Evolutionary conservation across 1,284 basidiomycete genomes (phyloP), one percentile per base, ranked within the genome.

Genomic region (Ceratobasidium sp.): DNA sequence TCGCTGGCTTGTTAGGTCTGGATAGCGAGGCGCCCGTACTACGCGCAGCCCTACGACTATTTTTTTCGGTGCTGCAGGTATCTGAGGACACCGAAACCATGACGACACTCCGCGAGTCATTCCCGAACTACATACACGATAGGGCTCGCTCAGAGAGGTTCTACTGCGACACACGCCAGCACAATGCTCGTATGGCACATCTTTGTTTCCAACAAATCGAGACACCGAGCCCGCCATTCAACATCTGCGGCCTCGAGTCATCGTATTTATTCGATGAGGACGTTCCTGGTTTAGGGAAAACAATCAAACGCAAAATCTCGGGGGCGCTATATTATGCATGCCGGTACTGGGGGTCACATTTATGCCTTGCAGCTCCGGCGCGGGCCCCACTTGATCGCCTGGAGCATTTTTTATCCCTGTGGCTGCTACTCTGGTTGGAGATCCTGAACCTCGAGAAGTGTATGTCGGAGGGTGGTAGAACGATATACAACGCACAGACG

Each of bases 361-460:
- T 63, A 3, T 19, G 11, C 8, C 56, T 29, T 6, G 48, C n/a
- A 6, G 22, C 14, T 27, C 22, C 5, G 3, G 13, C 39, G 6
- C 9, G 1, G 1, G 27, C 29, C 0, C 49, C 63, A 6, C 5
- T 49, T 7, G 22, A 53, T 24, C 6, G 19, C 1, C 48, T 73
- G 43, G 9, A 34, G 1, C 16, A 63, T 1, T 63, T 73, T 27
- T 22, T 73, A 5, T 49, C 27, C 3, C 24, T 37, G 14, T 31
- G 71, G 14, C 27, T 73, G 48, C 39, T 73, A 8, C 11, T 73
- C 6, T 73, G 71, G 71, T 43, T 73, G 59, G 71, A 73, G 29
- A 46, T 73, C 0, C 19, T 63, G 9, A 73, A 63, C 48, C 19
- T 24, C 63, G 5, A 73, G 49, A 19, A 43, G 43, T n/a, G n/a